A percentile compares a stretch with the other conserved stretches of the same genome.
These are phyloP conservation scores for Fraxinus paxiana DNA, from an alignment of 305 asterid genomes.

Conservation along the genomic window DNA sequence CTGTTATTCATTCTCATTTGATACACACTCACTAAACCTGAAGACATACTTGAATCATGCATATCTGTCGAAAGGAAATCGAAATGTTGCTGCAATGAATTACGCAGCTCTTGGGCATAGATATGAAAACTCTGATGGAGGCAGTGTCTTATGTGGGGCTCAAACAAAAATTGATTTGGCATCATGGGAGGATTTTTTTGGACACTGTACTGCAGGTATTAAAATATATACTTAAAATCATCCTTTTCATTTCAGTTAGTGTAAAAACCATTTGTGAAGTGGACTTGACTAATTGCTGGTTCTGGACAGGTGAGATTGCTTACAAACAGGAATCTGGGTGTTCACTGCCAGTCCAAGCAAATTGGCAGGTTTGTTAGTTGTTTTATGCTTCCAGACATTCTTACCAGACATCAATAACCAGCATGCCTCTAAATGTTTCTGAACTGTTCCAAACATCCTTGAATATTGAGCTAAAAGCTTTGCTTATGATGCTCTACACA, in stretches of 20 bases:
- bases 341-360: slow-evolving; percentile 40
- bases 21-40: slow-evolving; percentile 9
- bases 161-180: slow-evolving; percentile 41
- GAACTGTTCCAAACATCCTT: background rate
- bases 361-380: slow-evolving; percentile 48
- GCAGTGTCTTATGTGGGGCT: slow-evolving; percentile 35
- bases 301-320: slow-evolving; percentile 56
- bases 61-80: slow-evolving; percentile 36
- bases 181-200: slow-evolving; percentile 50
- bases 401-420: background rate
- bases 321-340: slow-evolving; percentile 42
- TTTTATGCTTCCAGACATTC: background rate
- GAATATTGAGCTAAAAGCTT: background rate
- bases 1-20: slow-evolving; percentile 9
- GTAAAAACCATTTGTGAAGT: background rate
- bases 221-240: slow-evolving; percentile 3
- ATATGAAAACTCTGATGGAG: slow-evolving; percentile 32
- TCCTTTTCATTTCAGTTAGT: background rate
- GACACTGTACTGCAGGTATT: slow-evolving; percentile 49
- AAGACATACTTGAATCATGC: background rate
- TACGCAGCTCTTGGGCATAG: slow-evolving; percentile 35
- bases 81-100: slow-evolving; percentile 31
- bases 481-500: background rate
- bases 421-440: background rate
- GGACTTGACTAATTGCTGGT: slow-evolving; percentile 19